These are phyloP conservation scores for Suhomyces coccinellae DNA, from an alignment of 1,139 yeast genomes.

Conservation along the genomic window DNA sequence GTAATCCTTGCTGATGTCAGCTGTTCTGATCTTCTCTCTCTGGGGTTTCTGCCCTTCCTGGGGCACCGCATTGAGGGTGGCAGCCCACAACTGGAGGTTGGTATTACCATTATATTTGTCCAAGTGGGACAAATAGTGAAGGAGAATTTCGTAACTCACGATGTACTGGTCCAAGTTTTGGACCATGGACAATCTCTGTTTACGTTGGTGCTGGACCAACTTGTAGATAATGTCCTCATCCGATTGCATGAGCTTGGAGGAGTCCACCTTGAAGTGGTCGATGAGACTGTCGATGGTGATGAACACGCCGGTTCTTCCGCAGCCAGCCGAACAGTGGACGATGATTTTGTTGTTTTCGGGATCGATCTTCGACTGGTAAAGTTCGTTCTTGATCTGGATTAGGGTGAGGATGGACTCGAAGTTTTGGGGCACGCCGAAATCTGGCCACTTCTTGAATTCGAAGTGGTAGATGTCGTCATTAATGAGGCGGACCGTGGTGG, in stretches of 20 bases:
- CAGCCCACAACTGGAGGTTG: background rate
- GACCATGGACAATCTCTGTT: constrained; percentile 48
- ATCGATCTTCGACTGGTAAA: constrained; percentile 24
- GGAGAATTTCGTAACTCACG: constrained; percentile 43
- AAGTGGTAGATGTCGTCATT: constrained; percentile 53
- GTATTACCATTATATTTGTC: constrained; percentile 5
- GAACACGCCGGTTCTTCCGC: constrained; percentile 22
- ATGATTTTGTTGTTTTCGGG: constrained; percentile 22
- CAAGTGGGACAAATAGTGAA: constrained; percentile 26
- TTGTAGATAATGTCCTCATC: constrained; percentile 29
- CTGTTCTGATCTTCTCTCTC: constrained; percentile 6
- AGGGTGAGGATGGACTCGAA: constrained; percentile 54
- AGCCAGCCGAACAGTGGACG: constrained; percentile 27
- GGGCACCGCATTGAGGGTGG: background rate
- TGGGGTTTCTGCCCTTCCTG: background rate
- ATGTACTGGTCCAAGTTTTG: constrained; percentile 48
- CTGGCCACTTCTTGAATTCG: constrained; percentile 80
- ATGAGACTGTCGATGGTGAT: constrained; percentile 21
- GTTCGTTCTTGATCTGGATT: constrained; percentile 48
- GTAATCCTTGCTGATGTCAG: constrained; percentile 3
- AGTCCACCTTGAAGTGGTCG: constrained; percentile 12
- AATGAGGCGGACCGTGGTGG: constrained; percentile 25
- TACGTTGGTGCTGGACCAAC: constrained; percentile 42
- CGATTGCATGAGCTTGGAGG: constrained; percentile 8
- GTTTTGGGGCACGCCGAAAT: constrained; percentile 66